Percentiles rank a stretch among this genome's conserved stretches.
Conservation (phyloP, 2,329 filamentous ascomycete species). For the Hymenoscyphus fructigenus region DNA sequence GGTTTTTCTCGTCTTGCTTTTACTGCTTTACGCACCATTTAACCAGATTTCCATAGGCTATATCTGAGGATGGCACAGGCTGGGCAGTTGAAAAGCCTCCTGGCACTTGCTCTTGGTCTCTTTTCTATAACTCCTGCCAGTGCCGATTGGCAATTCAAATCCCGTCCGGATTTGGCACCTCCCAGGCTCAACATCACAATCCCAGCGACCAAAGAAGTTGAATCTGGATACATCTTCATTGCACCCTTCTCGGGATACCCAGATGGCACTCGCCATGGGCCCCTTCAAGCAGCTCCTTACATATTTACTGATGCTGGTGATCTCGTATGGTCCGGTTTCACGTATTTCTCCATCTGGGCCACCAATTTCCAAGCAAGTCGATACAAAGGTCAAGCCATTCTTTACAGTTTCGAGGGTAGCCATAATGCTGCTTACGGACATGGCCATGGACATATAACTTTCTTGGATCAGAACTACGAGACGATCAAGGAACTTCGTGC, state of each 20-base stretch:
- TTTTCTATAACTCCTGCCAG: slow-evolving; percentile 42
- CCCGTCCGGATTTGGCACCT: slow-evolving; percentile 46
- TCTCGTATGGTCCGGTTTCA: slow-evolving; percentile 56
- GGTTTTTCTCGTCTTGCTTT: too few relatives aligned
- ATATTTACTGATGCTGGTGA: slow-evolving; percentile 55
- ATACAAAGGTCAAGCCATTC: slow-evolving; percentile 51
- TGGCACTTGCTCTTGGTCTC: not conserved
- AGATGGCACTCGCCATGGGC: slow-evolving; percentile 39
- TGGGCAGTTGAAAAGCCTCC: too few relatives aligned
- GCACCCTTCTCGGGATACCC: slow-evolving; percentile 15
- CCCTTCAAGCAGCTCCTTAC: slow-evolving; percentile 52
- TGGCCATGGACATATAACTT: slow-evolving; percentile 29
- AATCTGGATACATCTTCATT: slow-evolving; percentile 45
- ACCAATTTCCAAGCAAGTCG: slow-evolving; percentile 50
- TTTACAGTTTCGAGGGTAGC: slow-evolving; percentile 52
- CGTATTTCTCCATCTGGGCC: slow-evolving; percentile 50
- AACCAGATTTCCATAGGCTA: too few relatives aligned
- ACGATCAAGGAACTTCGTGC: slow-evolving; percentile 53
- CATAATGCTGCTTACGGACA: slow-evolving; percentile 14
- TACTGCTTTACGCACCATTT: too few relatives aligned
- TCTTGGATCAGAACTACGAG: slow-evolving; percentile 53
- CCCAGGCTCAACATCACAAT: slow-evolving; percentile 47
- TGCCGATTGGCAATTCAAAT: slow-evolving; percentile 38
- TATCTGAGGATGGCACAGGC: too few relatives aligned
- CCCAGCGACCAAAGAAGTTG: slow-evolving; percentile 41